A percentile compares a stretch with the other conserved stretches of the same genome.
phyloP scores from a whole-genome alignment of 352 stramenopile genomes.

The Aphanomyces euteiches region DNA sequence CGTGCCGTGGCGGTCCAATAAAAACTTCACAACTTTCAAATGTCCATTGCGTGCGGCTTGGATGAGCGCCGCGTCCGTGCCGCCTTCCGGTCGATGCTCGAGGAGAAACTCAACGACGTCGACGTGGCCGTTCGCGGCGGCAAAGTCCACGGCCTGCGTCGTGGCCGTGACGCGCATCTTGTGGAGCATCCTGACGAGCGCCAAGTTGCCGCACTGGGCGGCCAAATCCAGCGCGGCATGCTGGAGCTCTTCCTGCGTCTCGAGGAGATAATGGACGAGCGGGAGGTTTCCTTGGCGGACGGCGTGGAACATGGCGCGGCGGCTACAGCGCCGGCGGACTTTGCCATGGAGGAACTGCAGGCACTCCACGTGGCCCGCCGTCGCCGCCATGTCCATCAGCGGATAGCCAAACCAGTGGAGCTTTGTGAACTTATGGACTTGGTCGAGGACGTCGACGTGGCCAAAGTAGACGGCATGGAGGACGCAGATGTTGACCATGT shows the following conservation, averaged over 20 bases:
- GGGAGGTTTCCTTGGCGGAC: background rate
- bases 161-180: constrained; percentile 14
- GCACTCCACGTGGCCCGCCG: background rate
- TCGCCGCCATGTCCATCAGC: background rate
- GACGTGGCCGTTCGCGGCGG: constrained; percentile 30
- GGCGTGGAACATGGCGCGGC: background rate
- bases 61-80: constrained; percentile 24
- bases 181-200: constrained; percentile 29
- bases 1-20: background rate
- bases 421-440: background rate
- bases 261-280: background rate
- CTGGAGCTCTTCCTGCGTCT: background rate
- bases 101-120: constrained; percentile 29
- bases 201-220: constrained; percentile 27
- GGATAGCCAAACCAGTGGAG: background rate
- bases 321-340: background rate
- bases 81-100: constrained; percentile 24
- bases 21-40: constrained; percentile 29
- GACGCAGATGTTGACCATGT: constrained; percentile 4
- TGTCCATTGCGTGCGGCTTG: constrained; percentile 19
- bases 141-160: constrained; percentile 28
- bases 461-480: constrained; percentile 1
- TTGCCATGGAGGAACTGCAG: background rate
- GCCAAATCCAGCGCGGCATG: constrained; percentile 29
- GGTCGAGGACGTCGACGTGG: background rate